Evolutionary conservation across 371 early-diverging fungal species (phyloP).

Genomic region (Mortierella sp.): DNA sequence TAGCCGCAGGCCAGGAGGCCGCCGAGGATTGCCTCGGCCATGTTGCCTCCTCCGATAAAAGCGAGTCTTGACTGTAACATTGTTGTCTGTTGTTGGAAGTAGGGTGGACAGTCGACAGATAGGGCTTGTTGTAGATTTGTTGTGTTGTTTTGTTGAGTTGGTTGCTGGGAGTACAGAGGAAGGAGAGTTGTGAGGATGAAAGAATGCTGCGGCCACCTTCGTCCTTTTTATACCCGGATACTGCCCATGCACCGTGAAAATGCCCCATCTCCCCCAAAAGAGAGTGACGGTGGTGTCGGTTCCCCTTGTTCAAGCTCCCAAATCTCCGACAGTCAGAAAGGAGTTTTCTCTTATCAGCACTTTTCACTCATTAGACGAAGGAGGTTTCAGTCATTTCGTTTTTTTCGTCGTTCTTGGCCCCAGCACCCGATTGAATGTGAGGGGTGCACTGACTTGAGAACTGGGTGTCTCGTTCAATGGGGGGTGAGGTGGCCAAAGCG

Average conservation of each 20-base stretch:
- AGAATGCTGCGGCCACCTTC: not conserved
- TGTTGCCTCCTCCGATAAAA: constrained; percentile 95
- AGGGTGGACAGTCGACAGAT: no score
- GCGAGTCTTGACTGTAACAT: constrained; percentile 62
- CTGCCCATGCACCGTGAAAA: constrained; percentile 11
- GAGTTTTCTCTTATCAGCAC: not conserved
- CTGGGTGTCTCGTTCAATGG: not conserved
- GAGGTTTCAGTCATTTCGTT: no score
- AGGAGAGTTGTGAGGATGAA: not conserved
- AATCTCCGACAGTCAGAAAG: constrained; percentile 1
- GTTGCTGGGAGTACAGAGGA: not conserved
- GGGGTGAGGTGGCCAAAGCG: no score
- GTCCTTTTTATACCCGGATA: not conserved
- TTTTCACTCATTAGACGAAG: no score
- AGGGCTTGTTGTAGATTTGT: no score
- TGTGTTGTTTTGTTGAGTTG: not conserved
- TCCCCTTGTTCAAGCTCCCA: not conserved
- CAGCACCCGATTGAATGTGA: not conserved
- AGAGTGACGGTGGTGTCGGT: no score
- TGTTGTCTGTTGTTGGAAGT: constrained; percentile 11
- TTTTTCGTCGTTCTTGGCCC: not conserved
- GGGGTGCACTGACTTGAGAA: no score
- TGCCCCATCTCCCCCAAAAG: not conserved
- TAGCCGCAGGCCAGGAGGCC: constrained; percentile 86
- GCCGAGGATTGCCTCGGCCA: constrained; percentile 93